Percentiles rank a stretch among this genome's conserved stretches.
Evolutionary conservation across 116 monocot genomes (phyloP).

Genomic region (Thalassia testudinum): DNA sequence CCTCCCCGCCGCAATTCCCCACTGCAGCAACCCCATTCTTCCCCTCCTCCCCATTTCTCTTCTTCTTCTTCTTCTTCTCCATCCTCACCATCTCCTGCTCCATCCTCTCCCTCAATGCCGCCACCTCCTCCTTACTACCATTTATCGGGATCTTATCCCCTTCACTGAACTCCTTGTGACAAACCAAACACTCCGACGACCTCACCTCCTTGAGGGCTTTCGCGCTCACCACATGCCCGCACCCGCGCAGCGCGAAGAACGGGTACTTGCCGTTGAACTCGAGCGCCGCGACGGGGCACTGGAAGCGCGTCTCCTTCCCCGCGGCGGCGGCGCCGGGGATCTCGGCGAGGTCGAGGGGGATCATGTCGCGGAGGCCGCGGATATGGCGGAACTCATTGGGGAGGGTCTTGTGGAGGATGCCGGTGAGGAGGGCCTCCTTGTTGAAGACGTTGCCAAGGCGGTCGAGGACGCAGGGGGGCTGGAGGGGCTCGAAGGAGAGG

Average conservation of each 20-base stretch:
- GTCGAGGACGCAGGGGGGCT: constrained; percentile 53
- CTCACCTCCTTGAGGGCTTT: constrained; percentile 90
- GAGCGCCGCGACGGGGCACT: constrained; percentile 75
- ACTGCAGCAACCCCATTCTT: constrained; percentile 24
- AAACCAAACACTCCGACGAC: constrained; percentile 51
- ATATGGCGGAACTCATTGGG: constrained; percentile 71
- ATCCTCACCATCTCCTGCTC: constrained; percentile 55
- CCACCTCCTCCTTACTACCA: constrained; percentile 59
- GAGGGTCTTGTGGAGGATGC: constrained; percentile 58
- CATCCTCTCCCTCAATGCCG: constrained; percentile 52
- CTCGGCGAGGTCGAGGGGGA: constrained; percentile 30
- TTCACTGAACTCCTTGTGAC: constrained; percentile 53
- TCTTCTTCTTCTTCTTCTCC: constrained; percentile 54
- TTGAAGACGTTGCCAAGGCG: constrained; percentile 81
- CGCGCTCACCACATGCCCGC: constrained; percentile 71
- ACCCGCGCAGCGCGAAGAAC: constrained; percentile 52
- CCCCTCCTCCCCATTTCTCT: constrained; percentile 21
- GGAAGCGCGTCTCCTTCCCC: constrained; percentile 33
- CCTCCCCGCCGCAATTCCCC: constrained; percentile 17
- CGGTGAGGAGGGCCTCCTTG: constrained; percentile 68
- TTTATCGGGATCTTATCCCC: constrained; percentile 63
- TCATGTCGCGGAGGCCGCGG: constrained; percentile 70
- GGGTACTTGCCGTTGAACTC: constrained; percentile 85
- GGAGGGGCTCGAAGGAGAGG: constrained; percentile 69
- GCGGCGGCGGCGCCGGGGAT: no score